These are phyloP conservation scores for Fagus crenata DNA, from an alignment of 306 rosid genomes.

Conservation along the genomic window DNA sequence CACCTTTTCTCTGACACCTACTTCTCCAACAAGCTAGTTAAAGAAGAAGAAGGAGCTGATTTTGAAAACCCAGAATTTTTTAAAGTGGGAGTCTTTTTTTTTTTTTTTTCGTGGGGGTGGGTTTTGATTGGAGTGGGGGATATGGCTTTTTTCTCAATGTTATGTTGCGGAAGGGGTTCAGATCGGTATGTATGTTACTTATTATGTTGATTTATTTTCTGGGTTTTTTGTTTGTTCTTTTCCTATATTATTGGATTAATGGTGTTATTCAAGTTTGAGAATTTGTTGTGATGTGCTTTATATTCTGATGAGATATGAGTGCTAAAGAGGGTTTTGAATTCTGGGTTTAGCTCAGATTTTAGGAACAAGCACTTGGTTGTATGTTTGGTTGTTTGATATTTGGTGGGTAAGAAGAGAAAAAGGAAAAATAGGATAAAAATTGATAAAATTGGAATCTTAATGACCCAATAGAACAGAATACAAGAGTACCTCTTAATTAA, in stretches of 20 bases:
- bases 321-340: slow-evolving; percentile 33
- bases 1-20: slow-evolving; percentile 14
- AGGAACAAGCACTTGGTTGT: slow-evolving; percentile 16
- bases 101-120: neutral
- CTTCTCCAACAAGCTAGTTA: slow-evolving; percentile 24
- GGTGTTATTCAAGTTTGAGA: slow-evolving; percentile 12
- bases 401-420: neutral
- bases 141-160: slow-evolving; percentile 60
- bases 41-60: neutral
- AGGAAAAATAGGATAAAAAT: neutral
- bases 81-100: neutral
- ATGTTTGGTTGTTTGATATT: slow-evolving; percentile 11
- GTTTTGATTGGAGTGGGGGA: slow-evolving; percentile 33
- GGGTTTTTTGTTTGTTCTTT: neutral
- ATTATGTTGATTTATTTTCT: slow-evolving; percentile 6
- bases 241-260: slow-evolving; percentile 2
- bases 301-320: slow-evolving; percentile 16
- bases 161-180: slow-evolving; percentile 66
- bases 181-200: slow-evolving; percentile 61
- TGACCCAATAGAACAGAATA: slow-evolving; percentile 12
- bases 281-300: neutral
- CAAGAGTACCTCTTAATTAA: neutral
- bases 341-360: slow-evolving; percentile 36
- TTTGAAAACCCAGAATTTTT: neutral
- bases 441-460: neutral